Conservation (phyloP, 371 early-diverging fungal species). For the Actinomortierella wolfii region DNA sequence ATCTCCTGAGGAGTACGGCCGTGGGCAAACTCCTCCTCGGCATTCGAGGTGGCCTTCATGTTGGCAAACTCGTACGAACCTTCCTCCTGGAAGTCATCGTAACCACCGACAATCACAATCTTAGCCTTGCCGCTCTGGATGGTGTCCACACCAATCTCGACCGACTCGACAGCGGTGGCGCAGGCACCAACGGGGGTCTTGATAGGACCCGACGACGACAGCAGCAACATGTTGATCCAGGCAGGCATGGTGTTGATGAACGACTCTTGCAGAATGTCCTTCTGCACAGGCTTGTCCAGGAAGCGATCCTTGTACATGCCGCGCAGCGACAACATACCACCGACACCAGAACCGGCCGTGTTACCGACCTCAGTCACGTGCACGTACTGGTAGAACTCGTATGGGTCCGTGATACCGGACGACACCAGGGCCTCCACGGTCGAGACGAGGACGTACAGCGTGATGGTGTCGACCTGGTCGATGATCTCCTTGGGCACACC, state of each 20-base stretch:
- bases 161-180: constrained; percentile 91
- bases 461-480: constrained; percentile 89
- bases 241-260: constrained; percentile 97
- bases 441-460: constrained; percentile 87
- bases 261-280: constrained; percentile 94
- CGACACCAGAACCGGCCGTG: constrained; percentile 85
- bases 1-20: constrained; percentile 92
- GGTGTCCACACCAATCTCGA: constrained; percentile 92
- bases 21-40: constrained; percentile 82
- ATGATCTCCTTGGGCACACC: constrained; percentile 95
- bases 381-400: constrained; percentile 96
- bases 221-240: constrained; percentile 95
- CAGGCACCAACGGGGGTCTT: constrained; percentile 96
- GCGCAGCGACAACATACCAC: constrained; percentile 84
- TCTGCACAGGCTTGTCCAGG: constrained; percentile 88
- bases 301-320: constrained; percentile 81
- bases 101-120: constrained; percentile 94
- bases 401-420: constrained; percentile 95
- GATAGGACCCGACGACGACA: constrained; percentile 96
- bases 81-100: constrained; percentile 94
- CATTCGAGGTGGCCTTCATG: constrained; percentile 95
- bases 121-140: constrained; percentile 93
- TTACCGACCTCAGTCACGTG: constrained; percentile 96
- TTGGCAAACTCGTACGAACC: constrained; percentile 95
- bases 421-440: constrained; percentile 93